Evolutionary conservation across 805 yeast genomes (phyloP).

Genomic region (Metschnikowia matae): DNA sequence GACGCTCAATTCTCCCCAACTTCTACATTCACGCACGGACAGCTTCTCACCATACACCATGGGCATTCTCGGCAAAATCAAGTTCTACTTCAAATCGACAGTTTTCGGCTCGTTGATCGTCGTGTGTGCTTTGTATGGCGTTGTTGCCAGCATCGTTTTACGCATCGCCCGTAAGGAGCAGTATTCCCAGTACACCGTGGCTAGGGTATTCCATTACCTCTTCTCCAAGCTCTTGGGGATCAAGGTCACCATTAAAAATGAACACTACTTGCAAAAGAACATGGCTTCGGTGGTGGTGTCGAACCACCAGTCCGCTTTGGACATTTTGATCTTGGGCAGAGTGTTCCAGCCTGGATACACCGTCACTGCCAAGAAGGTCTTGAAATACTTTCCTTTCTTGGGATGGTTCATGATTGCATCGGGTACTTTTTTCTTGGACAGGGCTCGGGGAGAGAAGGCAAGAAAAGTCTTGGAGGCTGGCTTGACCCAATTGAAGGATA

Average conservation of each 20-base stretch:
- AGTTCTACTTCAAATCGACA: constrained; percentile 54
- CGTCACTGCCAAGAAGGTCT: constrained; percentile 85
- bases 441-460: constrained; percentile 73
- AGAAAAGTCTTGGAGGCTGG: constrained; percentile 71
- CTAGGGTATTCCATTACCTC: constrained; percentile 67
- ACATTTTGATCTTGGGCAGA: constrained; percentile 74
- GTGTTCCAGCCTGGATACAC: constrained; percentile 85
- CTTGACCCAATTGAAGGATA: constrained; percentile 51
- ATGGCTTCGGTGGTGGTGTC: constrained; percentile 75
- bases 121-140: constrained; percentile 71
- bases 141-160: constrained; percentile 64
- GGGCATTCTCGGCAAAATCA: constrained; percentile 23
- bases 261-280: constrained; percentile 26
- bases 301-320: constrained; percentile 90
- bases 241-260: constrained; percentile 60
- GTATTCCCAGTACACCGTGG: constrained; percentile 85
- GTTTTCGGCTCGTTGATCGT: constrained; percentile 48
- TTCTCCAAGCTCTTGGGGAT: constrained; percentile 65
- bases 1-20: not conserved
- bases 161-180: constrained; percentile 69
- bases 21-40: not conserved
- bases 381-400: constrained; percentile 80
- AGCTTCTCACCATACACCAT: constrained; percentile 7
- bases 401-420: constrained; percentile 96
- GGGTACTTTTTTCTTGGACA: constrained; percentile 88